Conservation (phyloP, 305 asterid genomes). For the Nicotiana rustica region DNA sequence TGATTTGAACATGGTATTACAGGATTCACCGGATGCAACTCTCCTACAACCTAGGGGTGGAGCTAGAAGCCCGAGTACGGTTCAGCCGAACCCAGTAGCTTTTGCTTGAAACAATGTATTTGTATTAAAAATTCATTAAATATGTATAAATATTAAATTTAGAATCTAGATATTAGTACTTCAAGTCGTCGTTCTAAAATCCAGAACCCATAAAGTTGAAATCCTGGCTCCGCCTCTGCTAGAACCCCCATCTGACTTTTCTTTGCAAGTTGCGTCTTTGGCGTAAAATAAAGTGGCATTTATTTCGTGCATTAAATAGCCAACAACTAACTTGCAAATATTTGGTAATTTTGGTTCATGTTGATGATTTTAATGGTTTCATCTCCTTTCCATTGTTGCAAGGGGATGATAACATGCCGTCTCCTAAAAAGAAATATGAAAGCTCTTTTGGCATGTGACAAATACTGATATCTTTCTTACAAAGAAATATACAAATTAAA, state of each 20-base stretch:
- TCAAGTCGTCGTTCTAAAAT: too few species aligned
- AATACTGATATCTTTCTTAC: slow-evolving; percentile 14
- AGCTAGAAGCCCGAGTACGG: too few species aligned
- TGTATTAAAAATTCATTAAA: too few species aligned
- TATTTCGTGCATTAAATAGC: neutral
- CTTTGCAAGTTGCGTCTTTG: neutral
- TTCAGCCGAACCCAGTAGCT: too few species aligned
- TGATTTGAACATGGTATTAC: neutral
- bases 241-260: neutral
- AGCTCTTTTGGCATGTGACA: slow-evolving; percentile 16
- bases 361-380: neutral
- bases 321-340: neutral
- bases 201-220: too few species aligned
- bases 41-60: neutral
- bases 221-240: too few species aligned
- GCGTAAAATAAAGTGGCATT: slow-evolving; percentile 1
- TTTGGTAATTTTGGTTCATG: neutral
- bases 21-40: neutral
- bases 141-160: too few species aligned
- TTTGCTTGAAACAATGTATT: too few species aligned
- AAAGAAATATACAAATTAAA: slow-evolving; percentile 18
- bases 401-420: neutral
- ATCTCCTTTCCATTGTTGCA: neutral
- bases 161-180: too few species aligned
- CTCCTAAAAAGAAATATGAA: neutral